Conservation (phyloP, 331 rosid species). For the Cydonia oblonga region DNA sequence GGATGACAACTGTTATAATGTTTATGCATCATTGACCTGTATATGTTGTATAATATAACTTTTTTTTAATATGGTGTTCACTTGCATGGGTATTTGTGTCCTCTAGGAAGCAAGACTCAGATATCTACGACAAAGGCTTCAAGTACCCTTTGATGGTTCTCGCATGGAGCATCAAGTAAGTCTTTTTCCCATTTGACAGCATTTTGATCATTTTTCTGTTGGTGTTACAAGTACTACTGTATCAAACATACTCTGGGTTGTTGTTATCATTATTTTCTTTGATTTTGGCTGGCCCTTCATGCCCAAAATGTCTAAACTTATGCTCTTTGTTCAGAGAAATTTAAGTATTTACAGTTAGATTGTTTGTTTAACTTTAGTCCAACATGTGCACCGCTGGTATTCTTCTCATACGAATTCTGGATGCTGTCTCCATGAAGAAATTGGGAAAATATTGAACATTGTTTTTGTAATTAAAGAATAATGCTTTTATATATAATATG, state of each 20-base stretch:
- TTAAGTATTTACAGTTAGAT: not conserved
- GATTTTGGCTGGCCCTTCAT: not conserved
- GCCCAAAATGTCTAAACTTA: not conserved
- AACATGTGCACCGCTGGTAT: not conserved
- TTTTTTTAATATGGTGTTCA: not conserved
- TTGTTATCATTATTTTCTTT: not conserved
- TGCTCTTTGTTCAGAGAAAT: not conserved
- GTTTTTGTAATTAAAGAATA: not conserved
- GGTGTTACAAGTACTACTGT: not conserved
- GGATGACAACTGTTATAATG: not conserved
- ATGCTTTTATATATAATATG: no score
- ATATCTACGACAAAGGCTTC: constrained; percentile 48
- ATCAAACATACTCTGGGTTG: not conserved
- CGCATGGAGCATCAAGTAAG: constrained; percentile 79
- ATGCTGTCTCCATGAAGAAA: not conserved
- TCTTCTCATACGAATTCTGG: not conserved
- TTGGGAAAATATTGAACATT: not conserved
- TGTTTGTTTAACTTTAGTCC: not conserved
- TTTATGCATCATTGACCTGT: not conserved
- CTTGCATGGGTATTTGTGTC: not conserved
- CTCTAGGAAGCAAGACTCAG: constrained; percentile 67
- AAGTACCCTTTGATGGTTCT: constrained; percentile 84
- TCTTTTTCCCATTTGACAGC: not conserved
- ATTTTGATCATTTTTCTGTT: not conserved
- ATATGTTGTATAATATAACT: not conserved